Evolutionary conservation across 495 filamentous ascomycete genomes (phyloP).

Genomic region (Alectoria sarmentosa): DNA sequence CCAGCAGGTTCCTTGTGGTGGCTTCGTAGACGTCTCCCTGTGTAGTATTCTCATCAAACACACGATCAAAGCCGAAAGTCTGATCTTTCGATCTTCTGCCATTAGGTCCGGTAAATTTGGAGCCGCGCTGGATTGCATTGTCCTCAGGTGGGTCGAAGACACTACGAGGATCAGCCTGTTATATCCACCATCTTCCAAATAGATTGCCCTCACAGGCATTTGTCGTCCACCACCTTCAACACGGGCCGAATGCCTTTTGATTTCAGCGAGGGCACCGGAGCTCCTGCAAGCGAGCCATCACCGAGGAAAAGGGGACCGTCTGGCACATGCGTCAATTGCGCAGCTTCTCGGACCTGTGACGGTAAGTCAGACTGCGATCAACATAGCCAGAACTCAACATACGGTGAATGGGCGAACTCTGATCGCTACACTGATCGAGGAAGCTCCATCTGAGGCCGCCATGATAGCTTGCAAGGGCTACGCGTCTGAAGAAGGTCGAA

Average conservation of each 20-base stretch:
- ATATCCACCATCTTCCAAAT: background rate
- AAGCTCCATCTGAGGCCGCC: conserved; percentile 52
- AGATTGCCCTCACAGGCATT: conserved; percentile 68
- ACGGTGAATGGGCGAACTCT: conserved; percentile 85
- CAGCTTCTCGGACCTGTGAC: conserved; percentile 54
- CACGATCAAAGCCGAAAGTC: conserved; percentile 91
- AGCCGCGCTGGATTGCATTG: conserved; percentile 87
- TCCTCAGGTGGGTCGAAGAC: conserved; percentile 98
- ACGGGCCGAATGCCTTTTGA: conserved; percentile 84
- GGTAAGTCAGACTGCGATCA: conserved; percentile 16
- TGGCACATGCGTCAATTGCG: conserved; percentile 65
- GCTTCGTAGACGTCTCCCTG: conserved; percentile 95
- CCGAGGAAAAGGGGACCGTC: conserved; percentile 89
- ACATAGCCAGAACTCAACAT: conserved; percentile 43
- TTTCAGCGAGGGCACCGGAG: conserved; percentile 65
- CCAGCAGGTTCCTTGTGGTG: conserved; percentile 80
- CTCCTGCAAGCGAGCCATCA: conserved; percentile 83
- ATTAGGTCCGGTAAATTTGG: conserved; percentile 69
- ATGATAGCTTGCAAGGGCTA: conserved; percentile 32
- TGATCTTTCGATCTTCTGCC: conserved; percentile 97
- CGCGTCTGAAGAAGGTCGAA: background rate
- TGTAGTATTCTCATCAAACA: conserved; percentile 93
- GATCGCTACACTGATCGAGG: conserved; percentile 66
- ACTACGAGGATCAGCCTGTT: conserved; percentile 37
- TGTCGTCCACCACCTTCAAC: conserved; percentile 94